Conservation (phyloP, 208 protist genomes). For the Wallacemonas sp. region DNA sequence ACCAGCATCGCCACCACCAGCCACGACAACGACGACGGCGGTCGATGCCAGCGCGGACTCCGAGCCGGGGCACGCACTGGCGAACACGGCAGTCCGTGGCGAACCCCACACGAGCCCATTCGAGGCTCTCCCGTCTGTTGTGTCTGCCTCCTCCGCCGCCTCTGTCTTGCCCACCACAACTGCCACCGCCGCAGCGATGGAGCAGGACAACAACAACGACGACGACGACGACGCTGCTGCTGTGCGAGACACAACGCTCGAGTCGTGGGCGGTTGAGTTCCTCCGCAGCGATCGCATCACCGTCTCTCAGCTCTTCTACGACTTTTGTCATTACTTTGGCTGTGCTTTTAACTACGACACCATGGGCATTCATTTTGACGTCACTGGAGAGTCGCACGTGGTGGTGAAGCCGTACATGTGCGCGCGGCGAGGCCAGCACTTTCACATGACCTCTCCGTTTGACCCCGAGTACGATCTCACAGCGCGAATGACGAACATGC, state of each 20-base stretch:
- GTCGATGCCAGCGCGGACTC: no score
- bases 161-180: no score
- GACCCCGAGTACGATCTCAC: constrained; percentile 85
- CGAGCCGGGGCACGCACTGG: no score
- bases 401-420: constrained; percentile 73
- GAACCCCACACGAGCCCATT: no score
- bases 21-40: neutral
- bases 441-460: constrained; percentile 85
- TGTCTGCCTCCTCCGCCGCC: no score
- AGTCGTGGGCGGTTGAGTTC: constrained; percentile 29
- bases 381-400: constrained; percentile 54
- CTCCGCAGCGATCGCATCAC: constrained; percentile 31
- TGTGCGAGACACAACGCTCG: constrained; percentile 19
- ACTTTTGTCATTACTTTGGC: constrained; percentile 88
- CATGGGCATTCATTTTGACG: constrained; percentile 62
- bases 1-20: neutral
- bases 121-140: no score
- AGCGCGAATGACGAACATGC: constrained; percentile 77
- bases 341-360: constrained; percentile 83
- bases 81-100: no score
- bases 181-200: neutral
- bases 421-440: constrained; percentile 70
- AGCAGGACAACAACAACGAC: no score
- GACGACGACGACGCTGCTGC: no score
- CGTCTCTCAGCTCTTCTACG: constrained; percentile 60